phyloP scores from a whole-genome alignment of 1,139 yeast genomes.

The Blastobotrys apis region DNA sequence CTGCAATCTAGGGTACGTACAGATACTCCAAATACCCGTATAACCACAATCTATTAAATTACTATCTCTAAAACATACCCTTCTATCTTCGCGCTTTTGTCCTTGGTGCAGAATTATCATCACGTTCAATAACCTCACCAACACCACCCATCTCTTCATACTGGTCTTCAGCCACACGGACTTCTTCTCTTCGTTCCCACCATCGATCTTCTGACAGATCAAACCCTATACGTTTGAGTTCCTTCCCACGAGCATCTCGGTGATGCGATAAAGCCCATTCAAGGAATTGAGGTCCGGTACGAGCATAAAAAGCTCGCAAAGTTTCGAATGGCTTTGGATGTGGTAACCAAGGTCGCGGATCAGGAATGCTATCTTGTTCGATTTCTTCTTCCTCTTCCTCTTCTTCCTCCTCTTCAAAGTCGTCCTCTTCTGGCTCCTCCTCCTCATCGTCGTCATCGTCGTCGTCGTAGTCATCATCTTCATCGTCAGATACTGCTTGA shows the following conservation, averaged over 20 bases:
- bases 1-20: no score
- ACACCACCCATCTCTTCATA: constrained; percentile 90
- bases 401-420: constrained; percentile 49
- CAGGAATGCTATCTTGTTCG: constrained; percentile 58
- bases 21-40: no score
- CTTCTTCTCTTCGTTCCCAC: constrained; percentile 98
- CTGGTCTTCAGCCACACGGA: constrained; percentile 81
- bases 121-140: constrained; percentile 83
- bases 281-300: constrained; percentile 81
- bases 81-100: constrained; percentile 25
- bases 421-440: constrained; percentile 48
- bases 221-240: constrained; percentile 82
- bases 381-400: constrained; percentile 57
- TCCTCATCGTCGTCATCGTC: constrained; percentile 59
- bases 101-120: constrained; percentile 46
- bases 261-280: constrained; percentile 85
- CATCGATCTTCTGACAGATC: constrained; percentile 91
- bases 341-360: constrained; percentile 93
- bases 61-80: no score
- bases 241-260: constrained; percentile 85
- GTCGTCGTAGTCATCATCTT: constrained; percentile 60
- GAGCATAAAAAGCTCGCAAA: constrained; percentile 74
- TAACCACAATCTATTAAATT: no score
- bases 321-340: constrained; percentile 95
- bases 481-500: constrained; percentile 49